Evolutionary conservation across 176 grass and related monocot genomes (phyloP).

Genomic region (Puccinellia tenuiflora): DNA sequence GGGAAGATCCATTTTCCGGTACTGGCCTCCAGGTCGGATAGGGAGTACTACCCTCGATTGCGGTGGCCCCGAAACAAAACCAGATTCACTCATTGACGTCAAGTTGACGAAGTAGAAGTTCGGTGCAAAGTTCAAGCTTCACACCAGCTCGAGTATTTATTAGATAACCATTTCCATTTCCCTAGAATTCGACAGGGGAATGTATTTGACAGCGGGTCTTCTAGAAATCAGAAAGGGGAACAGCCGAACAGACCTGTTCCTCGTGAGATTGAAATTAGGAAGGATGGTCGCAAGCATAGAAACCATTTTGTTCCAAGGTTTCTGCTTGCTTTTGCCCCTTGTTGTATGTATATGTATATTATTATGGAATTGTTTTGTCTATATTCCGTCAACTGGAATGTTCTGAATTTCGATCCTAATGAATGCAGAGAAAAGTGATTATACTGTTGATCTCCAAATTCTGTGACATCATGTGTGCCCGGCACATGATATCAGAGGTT

Average conservation of each 20-base stretch:
- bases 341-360: constrained; percentile 18
- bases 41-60: constrained; percentile 48
- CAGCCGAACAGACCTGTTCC: not conserved
- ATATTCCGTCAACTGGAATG: not conserved
- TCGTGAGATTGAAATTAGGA: not conserved
- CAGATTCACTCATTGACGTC: constrained; percentile 25
- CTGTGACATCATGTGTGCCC: not conserved
- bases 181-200: not conserved
- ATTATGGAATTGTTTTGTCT: not conserved
- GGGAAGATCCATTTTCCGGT: constrained; percentile 77
- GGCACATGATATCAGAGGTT: not conserved
- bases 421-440: not conserved
- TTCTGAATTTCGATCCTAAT: not conserved
- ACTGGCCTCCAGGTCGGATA: constrained; percentile 76
- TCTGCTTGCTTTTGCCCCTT: constrained; percentile 1
- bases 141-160: not conserved
- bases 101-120: constrained; percentile 34
- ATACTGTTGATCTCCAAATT: not conserved
- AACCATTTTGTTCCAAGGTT: constrained; percentile 36
- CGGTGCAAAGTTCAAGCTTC: not conserved
- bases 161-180: not conserved
- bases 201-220: not conserved
- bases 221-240: constrained; percentile 15
- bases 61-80: constrained; percentile 1
- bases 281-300: not conserved